Base-by-base conservation (phyloP, 164 flowering plant species). In the Berberis thunbergii region DNA sequence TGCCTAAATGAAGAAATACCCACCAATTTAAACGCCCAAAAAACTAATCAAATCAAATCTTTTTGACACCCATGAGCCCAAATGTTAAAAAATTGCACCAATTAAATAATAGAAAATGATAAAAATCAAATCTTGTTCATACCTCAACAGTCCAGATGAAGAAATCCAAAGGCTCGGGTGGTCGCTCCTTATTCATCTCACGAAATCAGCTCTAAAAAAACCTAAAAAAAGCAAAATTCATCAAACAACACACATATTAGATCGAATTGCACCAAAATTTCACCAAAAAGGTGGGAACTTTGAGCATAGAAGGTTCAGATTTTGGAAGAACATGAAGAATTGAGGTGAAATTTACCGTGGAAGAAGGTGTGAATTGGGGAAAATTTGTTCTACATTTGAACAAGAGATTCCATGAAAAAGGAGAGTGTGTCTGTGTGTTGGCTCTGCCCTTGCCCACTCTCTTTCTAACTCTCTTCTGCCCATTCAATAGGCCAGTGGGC, bases 121-220 rank as follows among this genome's bases (percentile, higher is more conserved):
- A 48, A 41, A 62, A 45, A 49, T 2, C n/a, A 7, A 50, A 64
- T 39, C 44, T 57, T 55, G 4, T 4, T 40, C 38, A 50, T 77
- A 89, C 97, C 94, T 89, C 90, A 59, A 84, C 90, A 53, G 91
- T 89, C 97, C 97, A 89, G 55, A 89, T 84, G 77, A 89, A 89
- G 90, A 89, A 89, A 81, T 89, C 97, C 57, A 89, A 81, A 61
- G 97, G 97, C 78, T 89, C 97, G 11, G 97, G 97, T 43, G 78
- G 81, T 54, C 78, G 81, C 42, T 68, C 82, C 73, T 82, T 85
- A 68, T 63, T 85, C 92, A 86, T 86, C 66, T 71, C 78, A 71
- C 63, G 40, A 57, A 50, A 71, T 41, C 69, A 45, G 73, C 11
- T 43, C 58, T 60, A 43, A 38, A 61, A 58, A 54, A 45, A 49